These are phyloP conservation scores for Mortierella hygrophila DNA, from an alignment of 192 early-diverging fungal genomes.

Conservation along the genomic window DNA sequence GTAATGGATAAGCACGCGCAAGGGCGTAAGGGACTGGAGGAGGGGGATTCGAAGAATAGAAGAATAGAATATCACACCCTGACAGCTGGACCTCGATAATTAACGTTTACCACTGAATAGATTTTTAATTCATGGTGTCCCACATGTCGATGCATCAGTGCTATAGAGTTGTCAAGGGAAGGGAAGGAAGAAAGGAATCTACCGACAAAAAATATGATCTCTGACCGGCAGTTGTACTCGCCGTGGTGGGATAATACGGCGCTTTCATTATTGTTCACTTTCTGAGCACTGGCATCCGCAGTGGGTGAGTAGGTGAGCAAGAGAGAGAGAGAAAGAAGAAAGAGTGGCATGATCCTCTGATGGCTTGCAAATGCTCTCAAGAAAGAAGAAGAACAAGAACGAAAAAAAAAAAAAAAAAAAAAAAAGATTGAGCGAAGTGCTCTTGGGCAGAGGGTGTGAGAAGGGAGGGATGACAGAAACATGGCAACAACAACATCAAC, in stretches of 20 bases:
- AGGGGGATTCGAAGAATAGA: background rate
- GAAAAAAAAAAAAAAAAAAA: background rate
- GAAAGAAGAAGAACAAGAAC: background rate
- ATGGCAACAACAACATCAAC: background rate
- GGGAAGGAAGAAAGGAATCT: background rate
- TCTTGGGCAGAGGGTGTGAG: background rate
- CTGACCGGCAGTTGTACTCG: background rate
- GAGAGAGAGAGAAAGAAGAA: background rate
- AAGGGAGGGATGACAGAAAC: background rate
- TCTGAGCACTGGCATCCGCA: background rate
- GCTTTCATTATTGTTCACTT: background rate
- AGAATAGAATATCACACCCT: too few species aligned
- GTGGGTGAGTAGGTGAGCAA: background rate
- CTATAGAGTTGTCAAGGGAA: background rate
- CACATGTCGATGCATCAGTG: background rate
- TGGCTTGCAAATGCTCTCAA: conserved; percentile 4
- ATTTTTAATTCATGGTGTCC: background rate
- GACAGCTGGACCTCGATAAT: background rate
- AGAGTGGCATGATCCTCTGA: conserved; percentile 6
- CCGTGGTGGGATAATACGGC: background rate
- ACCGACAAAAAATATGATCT: background rate
- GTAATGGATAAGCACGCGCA: conserved; percentile 7
- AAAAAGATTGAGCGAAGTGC: background rate
- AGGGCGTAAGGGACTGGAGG: background rate
- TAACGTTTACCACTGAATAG: background rate